Conservation (phyloP, 1,284 basidiomycete genomes). For the Porodaedalea pini region DNA sequence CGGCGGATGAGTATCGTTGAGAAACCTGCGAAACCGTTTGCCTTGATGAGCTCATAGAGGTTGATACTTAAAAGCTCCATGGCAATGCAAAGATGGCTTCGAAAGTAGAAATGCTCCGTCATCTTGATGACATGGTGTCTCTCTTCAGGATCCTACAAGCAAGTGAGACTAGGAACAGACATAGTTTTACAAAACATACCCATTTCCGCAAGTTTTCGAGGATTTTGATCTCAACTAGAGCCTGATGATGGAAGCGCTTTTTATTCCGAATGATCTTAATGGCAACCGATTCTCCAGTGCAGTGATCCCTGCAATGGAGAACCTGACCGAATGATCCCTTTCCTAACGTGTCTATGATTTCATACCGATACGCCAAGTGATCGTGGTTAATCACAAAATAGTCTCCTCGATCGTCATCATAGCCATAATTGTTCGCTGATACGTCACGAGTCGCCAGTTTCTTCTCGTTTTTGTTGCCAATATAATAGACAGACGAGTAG, state of each 20-base stretch:
- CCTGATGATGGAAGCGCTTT: slow-evolving; percentile 98
- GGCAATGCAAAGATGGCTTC: slow-evolving; percentile 96
- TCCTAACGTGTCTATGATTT: slow-evolving; percentile 88
- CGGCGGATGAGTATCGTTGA: slow-evolving; percentile 92
- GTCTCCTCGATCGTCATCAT: slow-evolving; percentile 98
- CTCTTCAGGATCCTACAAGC: slow-evolving; percentile 85
- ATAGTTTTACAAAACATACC: slow-evolving; percentile 50
- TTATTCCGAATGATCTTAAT: slow-evolving; percentile 99
- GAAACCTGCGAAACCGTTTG: slow-evolving; percentile 97
- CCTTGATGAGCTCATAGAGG: slow-evolving; percentile 98
- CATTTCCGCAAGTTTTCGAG: slow-evolving; percentile 95
- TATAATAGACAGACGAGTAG: slow-evolving; percentile 81
- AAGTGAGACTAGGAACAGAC: background rate
- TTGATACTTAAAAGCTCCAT: slow-evolving; percentile 99
- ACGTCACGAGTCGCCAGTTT: slow-evolving; percentile 72
- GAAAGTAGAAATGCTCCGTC: slow-evolving; percentile 98
- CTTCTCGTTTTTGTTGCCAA: slow-evolving; percentile 79
- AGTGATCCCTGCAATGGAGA: slow-evolving; percentile 92
- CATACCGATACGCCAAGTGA: slow-evolving; percentile 95
- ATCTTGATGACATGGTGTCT: slow-evolving; percentile 97
- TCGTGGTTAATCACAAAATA: slow-evolving; percentile 89
- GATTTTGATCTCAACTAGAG: slow-evolving; percentile 98
- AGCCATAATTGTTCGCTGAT: slow-evolving; percentile 88
- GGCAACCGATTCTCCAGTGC: slow-evolving; percentile 93
- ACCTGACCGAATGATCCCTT: slow-evolving; percentile 99